Percentiles rank a stretch among this genome's conserved stretches.
Evolutionary conservation across 2,329 filamentous ascomycete genomes (phyloP).

Genomic region (Aspergillus sp.): DNA sequence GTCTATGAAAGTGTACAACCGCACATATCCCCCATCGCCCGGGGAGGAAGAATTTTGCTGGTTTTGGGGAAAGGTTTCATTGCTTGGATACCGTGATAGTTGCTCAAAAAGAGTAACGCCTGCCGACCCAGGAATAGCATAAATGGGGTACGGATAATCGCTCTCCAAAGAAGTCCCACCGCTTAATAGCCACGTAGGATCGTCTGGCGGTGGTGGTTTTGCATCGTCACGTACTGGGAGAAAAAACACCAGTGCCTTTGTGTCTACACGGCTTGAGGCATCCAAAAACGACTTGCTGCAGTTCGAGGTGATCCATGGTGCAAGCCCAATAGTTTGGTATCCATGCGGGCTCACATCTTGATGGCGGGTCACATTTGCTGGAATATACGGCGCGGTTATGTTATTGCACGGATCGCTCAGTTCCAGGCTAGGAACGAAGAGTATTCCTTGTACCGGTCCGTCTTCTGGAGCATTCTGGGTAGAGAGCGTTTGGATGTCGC

Average conservation of each 20-base stretch:
- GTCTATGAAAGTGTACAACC: constrained; percentile 53
- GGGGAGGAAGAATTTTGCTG: not conserved
- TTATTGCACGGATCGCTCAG: constrained; percentile 61
- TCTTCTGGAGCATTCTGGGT: constrained; percentile 63
- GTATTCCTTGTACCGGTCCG: constrained; percentile 69
- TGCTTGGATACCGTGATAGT: constrained; percentile 74
- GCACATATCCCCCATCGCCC: constrained; percentile 19
- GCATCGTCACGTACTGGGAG: constrained; percentile 47
- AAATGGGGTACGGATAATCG: constrained; percentile 74
- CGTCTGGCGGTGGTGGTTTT: constrained; percentile 65
- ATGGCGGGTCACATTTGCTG: constrained; percentile 71
- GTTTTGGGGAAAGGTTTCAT: constrained; percentile 47
- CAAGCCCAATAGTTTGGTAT: constrained; percentile 76
- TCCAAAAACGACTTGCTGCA: constrained; percentile 75
- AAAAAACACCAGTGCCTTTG: constrained; percentile 61
- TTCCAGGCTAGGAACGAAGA: constrained; percentile 77
- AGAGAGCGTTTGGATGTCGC: constrained; percentile 74
- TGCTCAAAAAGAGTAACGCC: constrained; percentile 70
- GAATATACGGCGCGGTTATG: constrained; percentile 65
- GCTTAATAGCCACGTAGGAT: constrained; percentile 67
- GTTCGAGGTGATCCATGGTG: constrained; percentile 75
- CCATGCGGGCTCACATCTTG: constrained; percentile 64
- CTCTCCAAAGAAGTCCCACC: constrained; percentile 71
- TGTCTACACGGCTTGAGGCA: constrained; percentile 59
- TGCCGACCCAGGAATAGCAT: constrained; percentile 69